Base-by-base conservation (phyloP, 2,329 filamentous ascomycete genomes). In the Aspergillus felis region DNA sequence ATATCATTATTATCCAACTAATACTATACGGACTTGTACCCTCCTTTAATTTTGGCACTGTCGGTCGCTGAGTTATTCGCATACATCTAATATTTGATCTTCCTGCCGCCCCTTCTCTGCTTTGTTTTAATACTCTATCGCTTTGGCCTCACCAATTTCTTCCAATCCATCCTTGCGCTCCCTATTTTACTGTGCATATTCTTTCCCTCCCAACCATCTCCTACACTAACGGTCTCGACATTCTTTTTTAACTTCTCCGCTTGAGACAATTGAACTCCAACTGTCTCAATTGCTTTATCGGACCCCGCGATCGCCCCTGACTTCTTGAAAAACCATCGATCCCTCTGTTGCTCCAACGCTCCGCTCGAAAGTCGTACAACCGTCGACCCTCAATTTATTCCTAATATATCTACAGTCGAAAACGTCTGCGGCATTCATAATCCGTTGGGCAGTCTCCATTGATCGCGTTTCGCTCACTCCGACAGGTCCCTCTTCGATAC, bases 241-340 rank as follows among this genome's bases (percentile, higher is more conserved):
- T 53, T 49, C 46, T 32, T 29, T 29, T 35, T 28, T 51, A 25
- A n/a, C 38, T 58, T 29, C 32, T 49, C 42, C 56, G n/a, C 51
- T 53, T 44, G 51, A 52, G 51, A 56, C 51, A 52, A 52, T 53
- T 56, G 27, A 32, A 52, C 35, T 56, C 53, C 53, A 20, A 41
- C 53, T 56, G 51, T 53, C 61, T 49, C 58, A 55, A 38, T 57
- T 56, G 53, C 54, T 62, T 53, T 42, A 51, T 54, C 60, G 61
- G 57, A 61, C 57, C 52, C 55, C 51, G 51, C 57, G 51, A 51
- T 51, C 48, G 56, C 54, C 57, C 64, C 61, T 61, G 50, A 62
- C 24, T 51, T 29, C 50, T 22, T 38, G 8, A 20, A 47, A 17
- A 24, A 7, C 22, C 3, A 47, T 35, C 50, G 9, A 25, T 14